Percentiles rank a stretch among this genome's conserved stretches.
Conservation (phyloP, 2,329 filamentous ascomycete genomes). For the Purpureocillium lavendulum region DNA sequence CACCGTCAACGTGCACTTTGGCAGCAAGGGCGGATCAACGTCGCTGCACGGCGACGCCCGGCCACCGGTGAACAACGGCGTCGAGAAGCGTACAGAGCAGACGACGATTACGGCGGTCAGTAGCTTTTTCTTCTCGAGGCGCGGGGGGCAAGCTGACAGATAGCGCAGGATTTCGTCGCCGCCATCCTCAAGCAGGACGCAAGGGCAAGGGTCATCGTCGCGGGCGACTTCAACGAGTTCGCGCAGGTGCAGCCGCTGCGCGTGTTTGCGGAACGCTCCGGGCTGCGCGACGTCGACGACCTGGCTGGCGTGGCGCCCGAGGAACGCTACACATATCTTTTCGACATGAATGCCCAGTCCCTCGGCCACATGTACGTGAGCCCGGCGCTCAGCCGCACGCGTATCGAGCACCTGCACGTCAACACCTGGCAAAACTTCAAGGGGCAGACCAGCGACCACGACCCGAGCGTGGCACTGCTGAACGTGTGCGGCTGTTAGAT, state of each 20-base stretch:
- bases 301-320: slow-evolving; percentile 38
- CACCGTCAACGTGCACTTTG: slow-evolving; percentile 64
- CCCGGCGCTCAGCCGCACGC: slow-evolving; percentile 34
- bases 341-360: slow-evolving; percentile 60
- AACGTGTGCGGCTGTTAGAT: slow-evolving; percentile 42
- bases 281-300: slow-evolving; percentile 54
- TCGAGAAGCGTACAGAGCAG: slow-evolving; percentile 48
- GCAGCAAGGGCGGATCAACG: slow-evolving; percentile 57
- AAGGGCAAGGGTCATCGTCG: slow-evolving; percentile 48
- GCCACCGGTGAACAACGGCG: slow-evolving; percentile 57
- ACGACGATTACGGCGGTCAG: slow-evolving; percentile 48
- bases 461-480: slow-evolving; percentile 56
- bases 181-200: slow-evolving; percentile 48
- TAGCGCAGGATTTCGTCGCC: slow-evolving; percentile 40
- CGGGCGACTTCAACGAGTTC: slow-evolving; percentile 70
- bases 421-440: slow-evolving; percentile 57
- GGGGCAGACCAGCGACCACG: slow-evolving; percentile 57
- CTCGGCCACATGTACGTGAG: slow-evolving; percentile 65
- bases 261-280: slow-evolving; percentile 43
- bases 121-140: too few relatives aligned
- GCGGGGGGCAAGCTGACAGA: too few relatives aligned
- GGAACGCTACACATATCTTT: slow-evolving; percentile 66
- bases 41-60: slow-evolving; percentile 57
- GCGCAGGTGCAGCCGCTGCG: slow-evolving; percentile 51
- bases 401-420: slow-evolving; percentile 61